Percentiles rank a stretch among this genome's conserved stretches.
Evolutionary conservation across 805 yeast species (phyloP).

Genomic region (Saturnispora halmiae): DNA sequence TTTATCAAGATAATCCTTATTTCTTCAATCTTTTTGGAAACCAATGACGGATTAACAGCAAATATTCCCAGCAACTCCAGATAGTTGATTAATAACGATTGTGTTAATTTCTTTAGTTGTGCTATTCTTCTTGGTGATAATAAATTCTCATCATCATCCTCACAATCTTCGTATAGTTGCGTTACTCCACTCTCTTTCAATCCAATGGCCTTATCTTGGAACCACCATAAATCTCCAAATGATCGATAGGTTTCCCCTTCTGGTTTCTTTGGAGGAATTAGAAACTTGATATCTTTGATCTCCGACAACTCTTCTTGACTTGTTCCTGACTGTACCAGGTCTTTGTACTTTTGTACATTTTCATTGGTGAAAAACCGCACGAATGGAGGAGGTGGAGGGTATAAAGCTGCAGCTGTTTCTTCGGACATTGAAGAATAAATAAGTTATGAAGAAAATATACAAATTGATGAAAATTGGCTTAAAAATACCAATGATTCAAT

Average conservation of each 20-base stretch:
- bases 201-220: slow-evolving; percentile 66
- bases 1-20: slow-evolving; percentile 75
- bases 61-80: slow-evolving; percentile 74
- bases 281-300: slow-evolving; percentile 39
- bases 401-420: slow-evolving; percentile 51
- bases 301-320: slow-evolving; percentile 20
- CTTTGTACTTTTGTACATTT: slow-evolving; percentile 41
- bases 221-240: slow-evolving; percentile 87
- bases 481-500: too few species aligned
- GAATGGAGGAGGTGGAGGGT: slow-evolving; percentile 92
- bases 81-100: slow-evolving; percentile 70
- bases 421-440: slow-evolving; percentile 10
- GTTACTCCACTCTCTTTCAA: slow-evolving; percentile 67
- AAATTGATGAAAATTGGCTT: not conserved
- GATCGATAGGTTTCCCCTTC: slow-evolving; percentile 62
- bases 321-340: slow-evolving; percentile 19
- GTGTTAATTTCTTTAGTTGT: slow-evolving; percentile 72
- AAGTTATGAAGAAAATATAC: not conserved
- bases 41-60: slow-evolving; percentile 59
- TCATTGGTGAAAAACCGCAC: slow-evolving; percentile 63
- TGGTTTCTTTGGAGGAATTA: slow-evolving; percentile 60
- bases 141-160: slow-evolving; percentile 20
- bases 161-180: slow-evolving; percentile 47
- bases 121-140: slow-evolving; percentile 47
- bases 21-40: slow-evolving; percentile 57